Percentiles rank a stretch among this genome's conserved stretches.
These are phyloP conservation scores for Chaetomiaceae sp. DNA, from an alignment of 2,329 filamentous ascomycete species.

Conservation along the genomic window DNA sequence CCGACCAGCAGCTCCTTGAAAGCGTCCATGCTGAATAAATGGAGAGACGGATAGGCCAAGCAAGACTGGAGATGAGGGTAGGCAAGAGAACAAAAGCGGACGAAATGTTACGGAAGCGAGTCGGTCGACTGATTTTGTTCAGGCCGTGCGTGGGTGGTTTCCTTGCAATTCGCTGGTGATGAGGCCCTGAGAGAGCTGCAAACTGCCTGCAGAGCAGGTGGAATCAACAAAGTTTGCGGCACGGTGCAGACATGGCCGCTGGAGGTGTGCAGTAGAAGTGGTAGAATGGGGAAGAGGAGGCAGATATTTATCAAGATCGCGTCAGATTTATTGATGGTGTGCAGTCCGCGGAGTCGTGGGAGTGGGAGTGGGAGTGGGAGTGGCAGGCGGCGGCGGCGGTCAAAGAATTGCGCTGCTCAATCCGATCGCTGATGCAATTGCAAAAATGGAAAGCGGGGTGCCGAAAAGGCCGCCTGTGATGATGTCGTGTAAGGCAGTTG, in stretches of 20 bases:
- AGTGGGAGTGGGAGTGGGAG: neutral
- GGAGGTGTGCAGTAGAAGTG: neutral
- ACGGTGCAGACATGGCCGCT: slow-evolving; percentile 11
- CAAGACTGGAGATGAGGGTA: neutral
- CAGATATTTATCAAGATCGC: too few species aligned
- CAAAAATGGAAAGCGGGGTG: neutral
- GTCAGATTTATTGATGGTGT: too few species aligned
- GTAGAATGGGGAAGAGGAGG: neutral
- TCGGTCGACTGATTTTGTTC: neutral
- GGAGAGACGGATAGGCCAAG: neutral
- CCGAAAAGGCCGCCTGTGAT: neutral
- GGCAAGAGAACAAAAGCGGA: neutral
- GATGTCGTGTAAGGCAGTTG: neutral
- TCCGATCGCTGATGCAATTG: neutral
- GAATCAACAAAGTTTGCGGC: slow-evolving; percentile 10
- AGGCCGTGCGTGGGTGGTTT: too few species aligned
- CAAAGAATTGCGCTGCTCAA: too few species aligned
- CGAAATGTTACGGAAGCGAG: neutral
- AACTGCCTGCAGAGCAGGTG: slow-evolving; percentile 12
- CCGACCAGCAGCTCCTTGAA: slow-evolving; percentile 15
- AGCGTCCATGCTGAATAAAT: slow-evolving; percentile 14
- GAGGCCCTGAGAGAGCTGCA: neutral
- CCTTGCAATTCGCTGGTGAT: neutral
- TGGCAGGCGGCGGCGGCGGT: neutral
- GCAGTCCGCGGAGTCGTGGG: neutral